A percentile compares a stretch with the other conserved stretches of the same genome.
Conservation (phyloP, 2,329 filamentous ascomycete genomes). For the Trichoderma arundinaceum region DNA sequence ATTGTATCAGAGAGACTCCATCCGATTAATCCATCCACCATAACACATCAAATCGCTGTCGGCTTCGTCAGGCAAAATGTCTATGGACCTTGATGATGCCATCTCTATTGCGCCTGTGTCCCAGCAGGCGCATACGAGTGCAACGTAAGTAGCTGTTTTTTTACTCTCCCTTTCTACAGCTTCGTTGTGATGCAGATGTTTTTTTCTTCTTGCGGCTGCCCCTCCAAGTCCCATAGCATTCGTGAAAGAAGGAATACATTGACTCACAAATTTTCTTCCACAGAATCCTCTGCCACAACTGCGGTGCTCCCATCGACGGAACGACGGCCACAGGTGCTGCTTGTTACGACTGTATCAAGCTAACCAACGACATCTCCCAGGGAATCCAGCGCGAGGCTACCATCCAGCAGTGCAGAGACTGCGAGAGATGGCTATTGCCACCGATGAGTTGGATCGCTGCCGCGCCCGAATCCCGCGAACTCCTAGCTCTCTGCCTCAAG, state of each 20-base stretch:
- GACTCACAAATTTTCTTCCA: slow-evolving; percentile 7
- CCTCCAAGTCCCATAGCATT: background rate
- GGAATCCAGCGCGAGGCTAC: slow-evolving; percentile 90
- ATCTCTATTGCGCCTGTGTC: slow-evolving; percentile 45
- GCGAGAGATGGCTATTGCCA: slow-evolving; percentile 90
- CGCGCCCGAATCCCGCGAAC: slow-evolving; percentile 83
- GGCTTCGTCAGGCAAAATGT: slow-evolving; percentile 41
- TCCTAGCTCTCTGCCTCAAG: slow-evolving; percentile 88
- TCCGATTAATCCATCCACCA: slow-evolving; percentile 2
- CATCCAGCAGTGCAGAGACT: slow-evolving; percentile 91
- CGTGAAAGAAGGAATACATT: slow-evolving; percentile 10
- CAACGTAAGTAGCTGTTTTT: slow-evolving; percentile 46
- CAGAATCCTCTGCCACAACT: slow-evolving; percentile 93
- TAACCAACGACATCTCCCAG: slow-evolving; percentile 89
- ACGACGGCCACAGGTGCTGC: slow-evolving; percentile 84
- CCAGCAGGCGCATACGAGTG: slow-evolving; percentile 44
- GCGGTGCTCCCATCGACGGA: slow-evolving; percentile 93
- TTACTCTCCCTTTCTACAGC: background rate
- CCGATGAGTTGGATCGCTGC: slow-evolving; percentile 87
- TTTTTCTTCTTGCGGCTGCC: background rate
- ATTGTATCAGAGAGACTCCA: slow-evolving; percentile 33
- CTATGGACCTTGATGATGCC: slow-evolving; percentile 53
- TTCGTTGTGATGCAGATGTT: background rate
- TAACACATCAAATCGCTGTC: slow-evolving; percentile 28
- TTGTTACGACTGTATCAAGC: slow-evolving; percentile 94